Evolutionary conservation across 495 filamentous ascomycete species (phyloP), one percentile per base, ranked within the genome.

Genomic region (Gamarada debralockiae): DNA sequence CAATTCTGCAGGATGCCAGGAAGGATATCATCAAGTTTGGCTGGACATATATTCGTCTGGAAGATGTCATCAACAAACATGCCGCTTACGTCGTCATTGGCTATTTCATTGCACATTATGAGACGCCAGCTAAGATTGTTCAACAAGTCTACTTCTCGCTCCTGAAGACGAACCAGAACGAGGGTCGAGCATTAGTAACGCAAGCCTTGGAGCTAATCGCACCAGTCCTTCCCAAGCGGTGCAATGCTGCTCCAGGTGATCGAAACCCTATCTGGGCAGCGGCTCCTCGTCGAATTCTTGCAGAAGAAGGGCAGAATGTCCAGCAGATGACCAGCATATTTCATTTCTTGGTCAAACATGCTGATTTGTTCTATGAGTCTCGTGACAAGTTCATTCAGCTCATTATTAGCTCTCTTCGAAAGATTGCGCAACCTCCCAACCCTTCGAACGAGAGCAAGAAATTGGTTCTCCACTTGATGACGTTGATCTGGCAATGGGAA

Each of bases 21-120:
- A 99, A 97, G 67, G 95, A 99, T 55, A 89, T 99, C 53, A 97
- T 99, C 62, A 97, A 96, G 67, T 97, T 97, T 67, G 91, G 90
- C 3, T 99, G 95, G 95, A 97, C 91, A 23, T 97, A 93, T 64
- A 97, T 97, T 52, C 84, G 89, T 15, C 82, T 99, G 20, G 95
- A 99, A 65, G 95, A 99, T 66, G 88, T 95, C 55, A 96, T 99
- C 74, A 97, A 97, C 73, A 99, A 99, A 64, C 91, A 97, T 66
- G 95, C 92, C 17, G 92, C 95, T 6, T 97, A 99, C 64, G 92
- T 97, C 10, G 79, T 97, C 3, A 95, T 97, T 56, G 92, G 87
- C 8, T 97, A 96, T 68, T 99, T 99, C 73, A 96, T 97, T 56
- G 89, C 90, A 0, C 86, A 93, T 57, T 99, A 95, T 60, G 95